Percentiles rank a stretch among this genome's conserved stretches.
These are phyloP conservation scores for Talaromyces stipitatus DNA, from an alignment of 495 filamentous ascomycete species.

Conservation along the genomic window DNA sequence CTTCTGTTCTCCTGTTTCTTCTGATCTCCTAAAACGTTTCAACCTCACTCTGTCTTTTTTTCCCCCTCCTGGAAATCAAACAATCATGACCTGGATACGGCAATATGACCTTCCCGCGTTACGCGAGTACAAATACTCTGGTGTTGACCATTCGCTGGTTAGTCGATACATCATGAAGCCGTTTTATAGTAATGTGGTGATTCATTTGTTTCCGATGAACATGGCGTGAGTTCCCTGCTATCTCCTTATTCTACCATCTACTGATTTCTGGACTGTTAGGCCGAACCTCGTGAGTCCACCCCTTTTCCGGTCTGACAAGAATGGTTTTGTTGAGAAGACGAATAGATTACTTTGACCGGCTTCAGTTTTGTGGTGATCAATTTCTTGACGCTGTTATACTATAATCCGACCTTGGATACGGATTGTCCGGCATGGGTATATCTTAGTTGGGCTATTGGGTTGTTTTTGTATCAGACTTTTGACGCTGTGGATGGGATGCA, in stretches of 20 bases:
- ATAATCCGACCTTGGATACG: constrained; percentile 87
- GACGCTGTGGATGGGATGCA: constrained; percentile 95
- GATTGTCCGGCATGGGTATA: constrained; percentile 96
- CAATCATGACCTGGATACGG: constrained; percentile 75
- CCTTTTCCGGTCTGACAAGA: constrained; percentile 8
- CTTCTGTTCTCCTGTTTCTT: constrained; percentile 6
- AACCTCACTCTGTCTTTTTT: neutral
- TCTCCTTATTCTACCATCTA: constrained; percentile 12
- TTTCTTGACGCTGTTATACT: constrained; percentile 89
- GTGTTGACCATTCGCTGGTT: constrained; percentile 79
- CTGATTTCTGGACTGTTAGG: constrained; percentile 20
- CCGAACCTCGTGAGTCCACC: constrained; percentile 52
- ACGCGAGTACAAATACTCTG: constrained; percentile 84
- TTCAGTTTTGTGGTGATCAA: constrained; percentile 90
- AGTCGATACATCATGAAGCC: constrained; percentile 93
- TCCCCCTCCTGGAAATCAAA: neutral
- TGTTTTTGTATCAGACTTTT: constrained; percentile 97
- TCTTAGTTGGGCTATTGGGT: constrained; percentile 75
- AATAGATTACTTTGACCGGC: constrained; percentile 78
- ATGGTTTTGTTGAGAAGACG: neutral
- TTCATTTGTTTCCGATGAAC: constrained; percentile 85
- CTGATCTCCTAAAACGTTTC: too few relatives aligned
- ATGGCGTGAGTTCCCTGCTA: constrained; percentile 69
- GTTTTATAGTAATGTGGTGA: constrained; percentile 92
- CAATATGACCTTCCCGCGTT: constrained; percentile 83